phyloP scores from a whole-genome alignment of 768 basidiomycete genomes.

The Suillus paluster region DNA sequence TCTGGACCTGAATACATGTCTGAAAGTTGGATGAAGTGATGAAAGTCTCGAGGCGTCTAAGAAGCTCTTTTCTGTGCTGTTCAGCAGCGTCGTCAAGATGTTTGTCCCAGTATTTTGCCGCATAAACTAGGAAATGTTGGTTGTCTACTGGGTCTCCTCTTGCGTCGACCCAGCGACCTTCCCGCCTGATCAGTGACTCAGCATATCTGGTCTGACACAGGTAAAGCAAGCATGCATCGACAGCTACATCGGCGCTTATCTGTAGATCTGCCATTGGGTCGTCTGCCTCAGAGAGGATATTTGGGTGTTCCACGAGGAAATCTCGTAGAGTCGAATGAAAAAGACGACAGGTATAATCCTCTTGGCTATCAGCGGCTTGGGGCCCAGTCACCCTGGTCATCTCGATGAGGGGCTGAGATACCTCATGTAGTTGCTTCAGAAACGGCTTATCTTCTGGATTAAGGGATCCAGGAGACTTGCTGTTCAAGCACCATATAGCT shows the following conservation, averaged over 20 bases:
- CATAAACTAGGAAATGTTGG: constrained; percentile 32
- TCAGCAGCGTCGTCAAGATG: constrained; percentile 27
- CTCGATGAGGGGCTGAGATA: constrained; percentile 1
- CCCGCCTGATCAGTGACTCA: constrained; percentile 17
- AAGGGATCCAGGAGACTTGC: not conserved
- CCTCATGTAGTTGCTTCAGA: not conserved
- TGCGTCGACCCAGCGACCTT: constrained; percentile 28
- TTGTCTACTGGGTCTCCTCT: constrained; percentile 22
- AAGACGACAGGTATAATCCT: not conserved
- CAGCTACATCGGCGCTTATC: not conserved
- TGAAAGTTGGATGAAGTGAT: constrained; percentile 34
- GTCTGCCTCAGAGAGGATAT: not conserved
- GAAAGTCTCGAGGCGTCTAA: constrained; percentile 22
- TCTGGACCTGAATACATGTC: constrained; percentile 37
- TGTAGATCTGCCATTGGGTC: not conserved
- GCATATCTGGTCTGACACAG: constrained; percentile 26
- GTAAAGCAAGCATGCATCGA: constrained; percentile 31
- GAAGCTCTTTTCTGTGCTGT: constrained; percentile 5
- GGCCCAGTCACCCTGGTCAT: not conserved
- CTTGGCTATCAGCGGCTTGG: not conserved
- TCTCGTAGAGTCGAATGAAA: constrained; percentile 3
- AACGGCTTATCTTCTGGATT: not conserved
- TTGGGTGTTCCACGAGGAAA: not conserved
- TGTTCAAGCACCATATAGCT: constrained; percentile 2
- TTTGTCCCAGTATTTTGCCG: constrained; percentile 39